Conservation (phyloP, 23 red algal genomes). For the Chondrus crispus region DNA sequence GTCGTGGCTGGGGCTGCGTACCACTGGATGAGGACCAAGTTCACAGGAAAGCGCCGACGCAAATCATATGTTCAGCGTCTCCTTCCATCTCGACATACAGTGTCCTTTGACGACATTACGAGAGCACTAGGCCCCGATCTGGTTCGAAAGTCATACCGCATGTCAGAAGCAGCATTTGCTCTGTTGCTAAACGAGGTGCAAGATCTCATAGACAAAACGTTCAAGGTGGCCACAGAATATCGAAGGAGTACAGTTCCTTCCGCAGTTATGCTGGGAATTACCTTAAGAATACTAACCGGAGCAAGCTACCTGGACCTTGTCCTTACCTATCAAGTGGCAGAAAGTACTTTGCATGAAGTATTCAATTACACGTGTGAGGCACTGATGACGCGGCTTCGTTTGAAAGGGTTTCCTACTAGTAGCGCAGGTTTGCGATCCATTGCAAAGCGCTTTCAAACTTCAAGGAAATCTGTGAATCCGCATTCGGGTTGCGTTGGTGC, state of each 20-base stretch:
- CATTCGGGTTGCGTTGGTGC: conserved; percentile 2
- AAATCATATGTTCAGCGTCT: too few species aligned
- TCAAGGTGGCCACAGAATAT: too few species aligned
- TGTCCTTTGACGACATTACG: too few species aligned
- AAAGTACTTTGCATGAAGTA: not conserved
- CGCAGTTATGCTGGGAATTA: not conserved
- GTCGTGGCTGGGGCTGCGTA: too few species aligned
- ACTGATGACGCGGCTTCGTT: not conserved
- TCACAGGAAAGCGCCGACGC: too few species aligned
- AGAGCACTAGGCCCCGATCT: too few species aligned
- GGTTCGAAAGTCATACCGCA: too few species aligned
- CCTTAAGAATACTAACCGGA: not conserved
- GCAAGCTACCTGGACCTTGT: not conserved
- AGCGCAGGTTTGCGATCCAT: not conserved
- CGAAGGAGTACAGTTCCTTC: not conserved
- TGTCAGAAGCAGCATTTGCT: too few species aligned
- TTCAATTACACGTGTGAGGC: not conserved
- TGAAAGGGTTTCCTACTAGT: not conserved
- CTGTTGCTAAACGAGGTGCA: too few species aligned
- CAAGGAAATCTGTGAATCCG: not conserved
- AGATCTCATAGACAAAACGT: too few species aligned
- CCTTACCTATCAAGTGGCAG: not conserved
- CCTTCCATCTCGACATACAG: too few species aligned
- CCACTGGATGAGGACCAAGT: too few species aligned
- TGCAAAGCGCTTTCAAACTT: not conserved